Conservation (phyloP, 176 grass and related monocot species). For the bread wheat (Triticum aestivum) region DNA sequence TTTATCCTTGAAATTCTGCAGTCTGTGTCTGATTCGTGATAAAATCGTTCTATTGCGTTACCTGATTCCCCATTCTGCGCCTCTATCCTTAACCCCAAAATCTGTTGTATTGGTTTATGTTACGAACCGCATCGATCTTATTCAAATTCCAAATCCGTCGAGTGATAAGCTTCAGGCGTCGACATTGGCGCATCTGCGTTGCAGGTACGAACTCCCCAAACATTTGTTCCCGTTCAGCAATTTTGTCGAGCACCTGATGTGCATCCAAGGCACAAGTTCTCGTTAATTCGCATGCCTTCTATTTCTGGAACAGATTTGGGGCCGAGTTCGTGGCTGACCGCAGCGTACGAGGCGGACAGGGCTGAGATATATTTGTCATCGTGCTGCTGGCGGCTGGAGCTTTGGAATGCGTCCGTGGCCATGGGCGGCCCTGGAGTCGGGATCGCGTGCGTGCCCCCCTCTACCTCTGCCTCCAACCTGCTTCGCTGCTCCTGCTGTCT, state of each 20-base stretch:
- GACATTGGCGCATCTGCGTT: not conserved
- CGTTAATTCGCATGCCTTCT: not conserved
- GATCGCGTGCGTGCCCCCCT: not conserved
- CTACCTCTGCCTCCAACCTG: not conserved
- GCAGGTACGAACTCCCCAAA: not conserved
- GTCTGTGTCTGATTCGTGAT: too few relatives aligned
- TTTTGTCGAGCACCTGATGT: not conserved
- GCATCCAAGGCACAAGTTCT: too few relatives aligned
- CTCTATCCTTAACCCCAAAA: too few relatives aligned
- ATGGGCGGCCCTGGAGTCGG: not conserved
- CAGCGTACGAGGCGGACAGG: too few relatives aligned
- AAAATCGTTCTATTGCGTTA: too few relatives aligned
- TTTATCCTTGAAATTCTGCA: not conserved
- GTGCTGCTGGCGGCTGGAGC: not conserved
- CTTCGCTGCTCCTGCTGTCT: not conserved
- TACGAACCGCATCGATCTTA: too few relatives aligned
- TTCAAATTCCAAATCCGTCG: too few relatives aligned
- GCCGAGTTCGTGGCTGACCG: too few relatives aligned
- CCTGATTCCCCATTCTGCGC: too few relatives aligned
- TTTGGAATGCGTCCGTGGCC: not conserved
- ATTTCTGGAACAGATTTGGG: not conserved
- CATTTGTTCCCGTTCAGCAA: not conserved
- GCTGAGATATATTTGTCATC: too few relatives aligned
- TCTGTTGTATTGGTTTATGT: too few relatives aligned
- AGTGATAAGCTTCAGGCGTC: too few relatives aligned